Conservation (phyloP, 2,329 filamentous ascomycete genomes). For the Pyricularia sp. region DNA sequence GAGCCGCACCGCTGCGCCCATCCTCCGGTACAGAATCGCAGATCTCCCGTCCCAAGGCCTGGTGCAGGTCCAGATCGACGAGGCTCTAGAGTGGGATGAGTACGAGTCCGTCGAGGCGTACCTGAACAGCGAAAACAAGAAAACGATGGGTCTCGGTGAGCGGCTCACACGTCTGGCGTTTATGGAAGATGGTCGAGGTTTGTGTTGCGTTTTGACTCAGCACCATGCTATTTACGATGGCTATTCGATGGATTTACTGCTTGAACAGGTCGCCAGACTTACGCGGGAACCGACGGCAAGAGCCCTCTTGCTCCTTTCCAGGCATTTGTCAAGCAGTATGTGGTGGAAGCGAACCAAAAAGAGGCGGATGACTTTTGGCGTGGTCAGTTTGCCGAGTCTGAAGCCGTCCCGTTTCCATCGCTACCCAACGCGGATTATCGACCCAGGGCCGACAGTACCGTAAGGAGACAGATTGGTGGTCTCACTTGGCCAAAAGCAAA, state of each 20-base stretch:
- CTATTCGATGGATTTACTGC: background rate
- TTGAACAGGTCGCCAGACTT: background rate
- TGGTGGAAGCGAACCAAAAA: background rate
- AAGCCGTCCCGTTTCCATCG: background rate
- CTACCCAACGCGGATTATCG: background rate
- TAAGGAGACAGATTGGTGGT: background rate
- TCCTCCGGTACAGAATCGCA: background rate
- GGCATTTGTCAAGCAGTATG: background rate
- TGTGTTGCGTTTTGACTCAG: background rate
- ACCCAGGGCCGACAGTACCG: background rate
- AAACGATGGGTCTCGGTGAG: background rate
- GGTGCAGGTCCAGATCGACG: background rate
- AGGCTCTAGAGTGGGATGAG: background rate
- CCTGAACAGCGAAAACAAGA: background rate
- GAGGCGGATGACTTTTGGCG: slow-evolving; percentile 39
- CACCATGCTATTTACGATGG: background rate
- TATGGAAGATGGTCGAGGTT: background rate
- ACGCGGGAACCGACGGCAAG: background rate
- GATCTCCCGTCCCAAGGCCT: background rate
- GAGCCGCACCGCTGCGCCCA: background rate
- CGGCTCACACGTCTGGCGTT: background rate
- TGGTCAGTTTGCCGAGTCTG: background rate
- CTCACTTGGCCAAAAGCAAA: background rate
- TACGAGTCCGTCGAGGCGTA: background rate
- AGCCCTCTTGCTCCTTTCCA: background rate